A percentile compares a stretch with the other conserved stretches of the same genome.
phyloP scores from a whole-genome alignment of 306 rosid species.

The Cyamopsis tetragonoloba region DNA sequence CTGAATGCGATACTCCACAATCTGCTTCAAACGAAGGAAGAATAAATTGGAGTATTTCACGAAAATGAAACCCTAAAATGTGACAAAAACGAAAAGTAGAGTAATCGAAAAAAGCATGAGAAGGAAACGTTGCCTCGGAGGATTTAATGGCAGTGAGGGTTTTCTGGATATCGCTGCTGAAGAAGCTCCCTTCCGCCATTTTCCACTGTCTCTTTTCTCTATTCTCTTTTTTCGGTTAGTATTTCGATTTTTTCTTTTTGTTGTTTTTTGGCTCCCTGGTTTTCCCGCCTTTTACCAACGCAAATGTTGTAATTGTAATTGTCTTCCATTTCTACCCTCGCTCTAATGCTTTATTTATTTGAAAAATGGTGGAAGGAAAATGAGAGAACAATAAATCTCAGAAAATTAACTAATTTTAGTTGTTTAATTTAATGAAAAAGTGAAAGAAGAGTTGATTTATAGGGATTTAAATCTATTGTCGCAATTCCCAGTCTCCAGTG shows the following conservation, averaged over 20 bases:
- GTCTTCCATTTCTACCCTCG: background rate
- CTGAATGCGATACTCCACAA: conserved; percentile 64
- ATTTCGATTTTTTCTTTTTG: background rate
- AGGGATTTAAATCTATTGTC: too few species aligned
- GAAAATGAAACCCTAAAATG: conserved; percentile 13
- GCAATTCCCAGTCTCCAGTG: too few species aligned
- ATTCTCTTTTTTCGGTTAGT: background rate
- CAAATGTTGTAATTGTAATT: too few species aligned
- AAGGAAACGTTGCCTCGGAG: conserved; percentile 59
- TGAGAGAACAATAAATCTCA: too few species aligned
- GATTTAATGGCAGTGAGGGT: conserved; percentile 59
- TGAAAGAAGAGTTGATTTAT: too few species aligned
- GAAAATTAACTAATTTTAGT: too few species aligned
- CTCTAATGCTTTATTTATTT: background rate
- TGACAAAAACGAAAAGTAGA: background rate
- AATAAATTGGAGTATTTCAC: background rate
- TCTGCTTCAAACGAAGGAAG: conserved; percentile 31
- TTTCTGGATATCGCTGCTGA: conserved; percentile 42
- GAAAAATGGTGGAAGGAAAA: too few species aligned
- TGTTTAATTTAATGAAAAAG: too few species aligned
- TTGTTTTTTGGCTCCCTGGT: background rate
- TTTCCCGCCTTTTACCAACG: conserved; percentile 28
- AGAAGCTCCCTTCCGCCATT: conserved; percentile 64
- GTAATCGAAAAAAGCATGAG: background rate
- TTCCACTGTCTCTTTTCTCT: background rate